These are phyloP conservation scores for Begonia masoniana DNA, from an alignment of 306 rosid species.

Conservation along the genomic window DNA sequence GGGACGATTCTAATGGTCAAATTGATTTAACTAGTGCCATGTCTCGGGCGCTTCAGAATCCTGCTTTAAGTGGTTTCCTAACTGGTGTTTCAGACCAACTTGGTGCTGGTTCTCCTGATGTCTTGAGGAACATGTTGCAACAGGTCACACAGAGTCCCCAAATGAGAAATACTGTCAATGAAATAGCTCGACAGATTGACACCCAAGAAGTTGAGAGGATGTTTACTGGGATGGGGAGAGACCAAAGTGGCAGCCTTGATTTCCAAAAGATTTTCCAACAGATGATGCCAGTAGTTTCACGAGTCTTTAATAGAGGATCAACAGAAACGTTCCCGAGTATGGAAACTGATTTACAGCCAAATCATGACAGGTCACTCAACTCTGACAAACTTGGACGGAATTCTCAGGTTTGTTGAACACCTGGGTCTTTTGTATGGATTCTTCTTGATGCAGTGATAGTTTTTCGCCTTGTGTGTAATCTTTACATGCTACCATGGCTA, in stretches of 20 bases:
- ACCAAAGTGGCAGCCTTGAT: slow-evolving; percentile 71
- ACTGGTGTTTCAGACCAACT: slow-evolving; percentile 85
- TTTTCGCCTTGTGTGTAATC: neutral
- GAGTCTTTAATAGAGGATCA: slow-evolving; percentile 47
- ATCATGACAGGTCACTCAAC: slow-evolving; percentile 13
- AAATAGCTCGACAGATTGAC: slow-evolving; percentile 75
- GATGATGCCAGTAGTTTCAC: slow-evolving; percentile 96
- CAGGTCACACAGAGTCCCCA: slow-evolving; percentile 89
- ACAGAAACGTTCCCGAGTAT: slow-evolving; percentile 30
- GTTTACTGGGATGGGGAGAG: slow-evolving; percentile 59
- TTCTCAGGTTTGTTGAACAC: slow-evolving; percentile 40
- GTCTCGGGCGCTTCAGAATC: slow-evolving; percentile 89
- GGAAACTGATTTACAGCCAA: slow-evolving; percentile 25
- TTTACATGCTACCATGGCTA: neutral
- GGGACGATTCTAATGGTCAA: slow-evolving; percentile 25
- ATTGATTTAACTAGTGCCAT: slow-evolving; percentile 55
- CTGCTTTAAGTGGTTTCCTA: slow-evolving; percentile 78
- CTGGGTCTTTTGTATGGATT: neutral
- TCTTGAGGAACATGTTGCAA: slow-evolving; percentile 81
- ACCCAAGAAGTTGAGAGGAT: slow-evolving; percentile 55
- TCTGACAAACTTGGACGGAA: slow-evolving; percentile 29
- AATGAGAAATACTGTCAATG: slow-evolving; percentile 67
- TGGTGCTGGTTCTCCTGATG: slow-evolving; percentile 77
- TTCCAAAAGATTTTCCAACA: slow-evolving; percentile 85
- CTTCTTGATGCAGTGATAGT: neutral